Evolutionary conservation across 2,329 filamentous ascomycete genomes (phyloP), one percentile per base, ranked within the genome.

Genomic region (Claviceps fusiformis): DNA sequence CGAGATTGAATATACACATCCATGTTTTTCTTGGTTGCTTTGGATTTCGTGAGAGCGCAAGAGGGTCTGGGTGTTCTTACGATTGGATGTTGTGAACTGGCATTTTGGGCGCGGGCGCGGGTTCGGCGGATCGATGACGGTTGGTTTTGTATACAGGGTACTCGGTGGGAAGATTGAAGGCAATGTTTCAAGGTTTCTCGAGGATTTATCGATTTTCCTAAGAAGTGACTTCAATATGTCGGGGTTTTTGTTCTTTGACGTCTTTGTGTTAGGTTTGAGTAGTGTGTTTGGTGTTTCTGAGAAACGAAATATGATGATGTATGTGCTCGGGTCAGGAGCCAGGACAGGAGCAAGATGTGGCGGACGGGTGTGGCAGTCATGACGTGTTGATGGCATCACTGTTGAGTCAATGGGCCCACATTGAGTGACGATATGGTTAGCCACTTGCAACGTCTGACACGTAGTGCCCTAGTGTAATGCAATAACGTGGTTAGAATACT

Each of bases 41-140:
- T 33, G 7, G 19, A 35, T 29, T 49, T 35, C 5, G 17, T 19
- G 43, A 44, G 3, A 5, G 43, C 17, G n/a, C 3, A 44, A 19
- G 17, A 31, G 8, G 24, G 15, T 19, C 19, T 19, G 19, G 19
- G 19, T 19, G 19, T 19, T 33, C 2, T 33, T 45, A 55, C 50
- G 54, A 48, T 52, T 27, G 54, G 13, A 55, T 53, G 45, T 49
- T 52, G 50, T 55, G 50, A 24, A 55, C 54, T 29, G 50, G 50
- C 54, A 55, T 55, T 13, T 43, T 50, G 44, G 5, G 2, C 11
- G 19, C 17, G 37, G 13, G n/a, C 6, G 29, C 44, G 27, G 33
- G 13, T 3, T 1, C 31, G 31, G 31, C 31, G 47, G n/a, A 2
- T 50, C 11, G 33, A 50, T 9, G 35, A 17, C 19, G 48, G n/a